Evolutionary conservation across 2,329 filamentous ascomycete genomes (phyloP).

Genomic region (Phyllachora maydis): DNA sequence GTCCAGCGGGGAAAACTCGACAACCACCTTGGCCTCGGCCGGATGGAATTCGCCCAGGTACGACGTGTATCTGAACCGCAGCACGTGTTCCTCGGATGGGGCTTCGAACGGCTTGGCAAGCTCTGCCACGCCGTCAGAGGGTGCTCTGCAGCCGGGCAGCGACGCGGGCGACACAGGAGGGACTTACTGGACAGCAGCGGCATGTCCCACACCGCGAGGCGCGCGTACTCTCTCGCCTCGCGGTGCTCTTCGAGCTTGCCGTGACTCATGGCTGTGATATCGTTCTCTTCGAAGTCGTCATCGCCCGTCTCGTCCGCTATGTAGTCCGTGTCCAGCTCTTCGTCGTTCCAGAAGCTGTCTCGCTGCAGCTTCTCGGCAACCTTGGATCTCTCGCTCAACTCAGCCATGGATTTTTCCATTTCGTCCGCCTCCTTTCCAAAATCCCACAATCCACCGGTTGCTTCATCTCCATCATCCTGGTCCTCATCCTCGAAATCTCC

Average conservation of each 20-base stretch:
- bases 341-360: constrained; percentile 24
- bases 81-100: constrained; percentile 44
- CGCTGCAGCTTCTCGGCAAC: constrained; percentile 8
- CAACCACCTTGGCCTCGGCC: constrained; percentile 79
- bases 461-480: no score
- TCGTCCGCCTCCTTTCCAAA: no score
- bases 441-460: no score
- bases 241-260: constrained; percentile 73
- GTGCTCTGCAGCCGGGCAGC: background rate
- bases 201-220: constrained; percentile 89
- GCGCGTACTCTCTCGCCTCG: constrained; percentile 72
- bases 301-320: constrained; percentile 29
- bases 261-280: constrained; percentile 69
- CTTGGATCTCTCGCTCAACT: no score
- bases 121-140: constrained; percentile 30
- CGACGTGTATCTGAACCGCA: constrained; percentile 90
- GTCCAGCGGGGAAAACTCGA: constrained; percentile 66
- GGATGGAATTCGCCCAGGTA: constrained; percentile 93
- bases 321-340: constrained; percentile 24
- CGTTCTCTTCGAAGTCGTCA: constrained; percentile 55
- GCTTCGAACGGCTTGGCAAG: constrained; percentile 63
- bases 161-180: background rate
- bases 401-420: no score
- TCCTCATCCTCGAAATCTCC: no score
- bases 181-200: constrained; percentile 67